Evolutionary conservation across 192 early-diverging fungal species (phyloP).

Genomic region (Rhizophagus clarus): DNA sequence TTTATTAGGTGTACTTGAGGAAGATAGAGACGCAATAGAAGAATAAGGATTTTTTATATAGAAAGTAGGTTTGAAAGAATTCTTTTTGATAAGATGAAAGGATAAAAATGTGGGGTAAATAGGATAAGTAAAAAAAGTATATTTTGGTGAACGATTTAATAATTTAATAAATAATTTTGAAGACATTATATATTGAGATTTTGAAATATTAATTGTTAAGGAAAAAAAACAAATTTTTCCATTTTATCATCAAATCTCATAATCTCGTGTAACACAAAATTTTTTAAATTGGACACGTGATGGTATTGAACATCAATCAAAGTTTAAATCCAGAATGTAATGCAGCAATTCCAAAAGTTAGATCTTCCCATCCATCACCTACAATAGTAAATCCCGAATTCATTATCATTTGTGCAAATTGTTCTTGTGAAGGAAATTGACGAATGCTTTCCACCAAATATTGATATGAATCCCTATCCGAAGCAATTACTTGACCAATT

Average conservation of each 20-base stretch:
- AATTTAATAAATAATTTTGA: neutral
- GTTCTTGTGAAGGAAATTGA: conserved; percentile 86
- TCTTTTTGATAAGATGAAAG: neutral
- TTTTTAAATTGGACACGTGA: neutral
- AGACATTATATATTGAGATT: neutral
- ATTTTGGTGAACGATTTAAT: neutral
- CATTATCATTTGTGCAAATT: conserved; percentile 90
- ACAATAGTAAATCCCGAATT: conserved; percentile 88
- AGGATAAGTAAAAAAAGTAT: too few relatives aligned
- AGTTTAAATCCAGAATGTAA: conserved; percentile 96
- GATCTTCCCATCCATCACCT: conserved; percentile 87
- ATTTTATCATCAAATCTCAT: too few relatives aligned
- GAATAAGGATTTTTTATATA: neutral
- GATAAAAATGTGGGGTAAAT: too few relatives aligned
- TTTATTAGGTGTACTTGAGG: neutral
- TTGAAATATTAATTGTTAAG: too few relatives aligned
- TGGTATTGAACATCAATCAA: conserved; percentile 35
- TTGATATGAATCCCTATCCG: conserved; percentile 91
- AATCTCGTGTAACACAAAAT: too few relatives aligned
- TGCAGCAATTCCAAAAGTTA: conserved; percentile 97
- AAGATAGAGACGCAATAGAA: neutral
- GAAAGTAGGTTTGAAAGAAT: neutral
- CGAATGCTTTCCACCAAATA: conserved; percentile 97
- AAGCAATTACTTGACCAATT: conserved; percentile 84
- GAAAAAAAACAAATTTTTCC: too few relatives aligned